Evolutionary conservation across 106 monocot species (phyloP), one percentile per base, ranked within the genome.

Genomic region (Dioscorea zingiberensis): DNA sequence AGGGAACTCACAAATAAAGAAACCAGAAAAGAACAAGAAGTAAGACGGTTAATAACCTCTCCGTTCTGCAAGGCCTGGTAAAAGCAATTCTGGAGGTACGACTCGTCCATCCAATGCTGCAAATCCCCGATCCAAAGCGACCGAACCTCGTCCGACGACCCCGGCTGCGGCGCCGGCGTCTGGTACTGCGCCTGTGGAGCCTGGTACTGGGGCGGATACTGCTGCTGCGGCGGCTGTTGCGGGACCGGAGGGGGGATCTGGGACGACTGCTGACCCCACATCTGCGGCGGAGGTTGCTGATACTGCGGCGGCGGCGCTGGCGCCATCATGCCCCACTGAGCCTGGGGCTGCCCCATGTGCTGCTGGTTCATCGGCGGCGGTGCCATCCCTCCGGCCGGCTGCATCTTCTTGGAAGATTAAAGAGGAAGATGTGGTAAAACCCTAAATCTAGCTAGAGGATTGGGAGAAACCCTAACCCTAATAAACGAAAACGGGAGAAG

Each of bases 31-130:
- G 13, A 26, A 28, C 0, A 24, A 14, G 6, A n/a, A 24, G 38
- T 10, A 24, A 22, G 25, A 16, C 4, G 29, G 11, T 18, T 7
- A 19, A 23, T 16, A 24, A 89, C 91, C 87, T 87, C 87, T 18
- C 79, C 84, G 4, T 76, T 70, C 38, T 38, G 38, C 10, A 38
- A 38, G 38, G 38, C 38, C 12, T 60, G 67, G 17, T 63, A 63
- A 29, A 92, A 92, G 71, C 87, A 92, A 17, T 49, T 58, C 25
- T 69, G 55, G 11, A 92, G 22, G 59, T 87, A 92, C 17, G 26
- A 69, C 76, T 92, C 91, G 17, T 92, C 91, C 91, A 92, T 92
- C 91, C 91, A 92, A 30, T 84, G 79, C 79, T 84, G 91, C 64
- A 92, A 62, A 46, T 92, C 91, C 21, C 87, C 91, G 44, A 92